Percentiles rank a stretch among this genome's conserved stretches.
phyloP scores from a whole-genome alignment of 345 rosid genomes.

The Passiflora organensis region DNA sequence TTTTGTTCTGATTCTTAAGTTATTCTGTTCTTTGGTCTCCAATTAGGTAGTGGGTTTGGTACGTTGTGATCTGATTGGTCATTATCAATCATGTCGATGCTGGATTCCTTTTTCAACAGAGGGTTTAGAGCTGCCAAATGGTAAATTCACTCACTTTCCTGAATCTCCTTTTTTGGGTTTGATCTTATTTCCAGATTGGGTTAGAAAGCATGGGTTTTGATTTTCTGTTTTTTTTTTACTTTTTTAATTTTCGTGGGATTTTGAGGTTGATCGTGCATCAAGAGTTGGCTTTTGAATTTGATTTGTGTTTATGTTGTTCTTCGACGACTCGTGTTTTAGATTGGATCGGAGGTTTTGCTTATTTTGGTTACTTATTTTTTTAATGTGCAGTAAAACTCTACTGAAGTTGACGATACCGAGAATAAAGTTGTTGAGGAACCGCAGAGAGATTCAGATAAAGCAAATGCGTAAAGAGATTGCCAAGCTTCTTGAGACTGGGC shows the following conservation, averaged over 20 bases:
- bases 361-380: background rate
- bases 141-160: constrained; percentile 23
- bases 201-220: constrained; percentile 3
- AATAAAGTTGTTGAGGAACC: constrained; percentile 80
- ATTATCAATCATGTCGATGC: constrained; percentile 54
- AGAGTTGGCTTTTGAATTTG: background rate
- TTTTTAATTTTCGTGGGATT: background rate
- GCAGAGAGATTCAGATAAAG: constrained; percentile 86
- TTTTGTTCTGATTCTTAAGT: no score
- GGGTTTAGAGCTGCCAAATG: constrained; percentile 91
- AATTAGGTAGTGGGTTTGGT: background rate
- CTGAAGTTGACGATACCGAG: constrained; percentile 74
- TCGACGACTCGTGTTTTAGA: background rate
- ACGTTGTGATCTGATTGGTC: constrained; percentile 2
- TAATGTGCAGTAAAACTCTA: constrained; percentile 67
- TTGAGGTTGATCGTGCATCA: background rate
- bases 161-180: background rate
- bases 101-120: constrained; percentile 86
- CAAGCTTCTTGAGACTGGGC: constrained; percentile 94
- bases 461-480: constrained; percentile 94
- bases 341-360: background rate
- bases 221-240: background rate
- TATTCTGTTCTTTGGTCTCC: no score
- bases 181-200: background rate
- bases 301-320: background rate